phyloP scores from a whole-genome alignment of 2,329 filamentous ascomycete genomes.

The Penicillium sp. region DNA sequence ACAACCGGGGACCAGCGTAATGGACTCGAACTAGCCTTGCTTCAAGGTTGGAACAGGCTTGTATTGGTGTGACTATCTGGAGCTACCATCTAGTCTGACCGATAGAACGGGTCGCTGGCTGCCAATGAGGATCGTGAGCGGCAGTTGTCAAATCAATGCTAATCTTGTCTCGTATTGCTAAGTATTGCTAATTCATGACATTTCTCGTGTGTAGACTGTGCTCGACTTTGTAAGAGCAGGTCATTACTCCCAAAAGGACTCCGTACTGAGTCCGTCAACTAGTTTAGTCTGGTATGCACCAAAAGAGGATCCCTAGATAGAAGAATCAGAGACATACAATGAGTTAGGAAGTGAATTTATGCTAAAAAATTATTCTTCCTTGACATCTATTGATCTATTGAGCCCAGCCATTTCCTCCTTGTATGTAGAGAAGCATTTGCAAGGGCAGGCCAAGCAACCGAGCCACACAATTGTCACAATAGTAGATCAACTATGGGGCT shows the following conservation, averaged over 20 bases:
- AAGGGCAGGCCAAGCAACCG: neutral
- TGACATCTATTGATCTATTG: neutral
- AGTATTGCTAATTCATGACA: neutral
- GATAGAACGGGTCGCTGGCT: slow-evolving; percentile 6
- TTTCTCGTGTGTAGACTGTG: neutral
- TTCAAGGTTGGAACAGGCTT: slow-evolving; percentile 8
- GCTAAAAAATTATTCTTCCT: too few relatives aligned
- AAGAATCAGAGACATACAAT: neutral
- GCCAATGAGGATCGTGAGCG: slow-evolving; percentile 14
- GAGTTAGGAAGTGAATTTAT: neutral
- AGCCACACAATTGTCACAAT: neutral
- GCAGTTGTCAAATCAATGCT: slow-evolving; percentile 1
- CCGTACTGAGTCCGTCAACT: too few relatives aligned
- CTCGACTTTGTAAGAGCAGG: neutral
- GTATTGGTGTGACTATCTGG: slow-evolving; percentile 4
- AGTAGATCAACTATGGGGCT: neutral
- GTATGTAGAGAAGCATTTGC: neutral
- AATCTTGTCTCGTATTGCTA: neutral
- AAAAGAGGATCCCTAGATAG: neutral
- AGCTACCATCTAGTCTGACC: slow-evolving; percentile 9
- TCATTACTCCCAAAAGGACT: neutral
- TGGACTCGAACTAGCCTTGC: slow-evolving; percentile 17
- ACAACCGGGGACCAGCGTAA: slow-evolving; percentile 28
- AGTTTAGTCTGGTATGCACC: neutral
- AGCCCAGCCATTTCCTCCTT: too few relatives aligned